A percentile compares a stretch with the other conserved stretches of the same genome.
phyloP scores from a whole-genome alignment of 2,329 filamentous ascomycete genomes.

The Colletotrichum sp. region DNA sequence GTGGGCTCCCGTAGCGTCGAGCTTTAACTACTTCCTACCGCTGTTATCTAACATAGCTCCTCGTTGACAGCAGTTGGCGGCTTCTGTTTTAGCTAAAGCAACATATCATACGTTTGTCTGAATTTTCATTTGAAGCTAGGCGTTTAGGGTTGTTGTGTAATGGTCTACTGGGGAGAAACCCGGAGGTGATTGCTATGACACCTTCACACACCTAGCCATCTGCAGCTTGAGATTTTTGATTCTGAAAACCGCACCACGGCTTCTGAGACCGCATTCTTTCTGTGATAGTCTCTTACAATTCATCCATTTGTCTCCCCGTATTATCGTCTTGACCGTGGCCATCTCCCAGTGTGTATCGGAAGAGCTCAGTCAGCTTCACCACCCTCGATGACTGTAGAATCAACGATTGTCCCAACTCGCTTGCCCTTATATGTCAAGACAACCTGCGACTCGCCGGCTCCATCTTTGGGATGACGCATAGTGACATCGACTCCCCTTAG shows the following conservation, averaged over 20 bases:
- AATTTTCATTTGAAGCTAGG: background rate
- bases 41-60: background rate
- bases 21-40: background rate
- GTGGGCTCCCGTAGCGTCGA: background rate
- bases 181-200: background rate
- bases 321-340: background rate
- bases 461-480: slow-evolving; percentile 41
- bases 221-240: background rate
- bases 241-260: background rate
- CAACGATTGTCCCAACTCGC: slow-evolving; percentile 4
- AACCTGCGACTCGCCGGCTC: slow-evolving; percentile 41
- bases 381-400: background rate
- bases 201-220: background rate
- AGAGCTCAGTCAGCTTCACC: background rate
- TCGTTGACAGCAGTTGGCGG: background rate
- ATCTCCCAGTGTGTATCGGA: background rate
- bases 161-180: background rate
- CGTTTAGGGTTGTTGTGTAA: background rate
- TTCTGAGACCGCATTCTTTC: background rate
- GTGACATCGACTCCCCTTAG: slow-evolving; percentile 64
- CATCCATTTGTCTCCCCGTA: background rate
- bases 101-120: background rate
- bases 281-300: background rate
- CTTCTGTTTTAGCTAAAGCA: background rate
- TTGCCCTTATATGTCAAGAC: slow-evolving; percentile 58